Evolutionary conservation across 78 protist genomes (phyloP), one percentile per base, ranked within the genome.

Genomic region (Acrasis kona): DNA sequence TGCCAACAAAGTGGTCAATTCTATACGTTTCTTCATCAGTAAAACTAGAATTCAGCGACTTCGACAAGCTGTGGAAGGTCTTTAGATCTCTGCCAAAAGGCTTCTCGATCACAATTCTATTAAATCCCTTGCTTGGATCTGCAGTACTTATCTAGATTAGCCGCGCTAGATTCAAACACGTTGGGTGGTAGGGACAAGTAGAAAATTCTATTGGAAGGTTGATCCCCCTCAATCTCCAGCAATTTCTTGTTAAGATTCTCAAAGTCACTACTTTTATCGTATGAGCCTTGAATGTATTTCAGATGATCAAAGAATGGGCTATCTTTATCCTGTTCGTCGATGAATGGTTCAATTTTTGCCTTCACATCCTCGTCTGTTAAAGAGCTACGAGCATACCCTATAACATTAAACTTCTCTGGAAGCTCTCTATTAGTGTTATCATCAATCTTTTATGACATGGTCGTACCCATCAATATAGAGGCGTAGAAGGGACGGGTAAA

Each of bases 1-100:
- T 94, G 37, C 97, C 98, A 0, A 95, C 78, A 79, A 93, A 96
- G 86, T 96, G 98, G 79, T 95, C 98, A 61, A 95, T 93, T 40
- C 97, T 87, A 86, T 70, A 93, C 8, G 84, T 80, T 70, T 86
- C 85, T 3, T 78, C 80, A 67, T 95, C 97, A 5, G 31, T 29
- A 28, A 84, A 90, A 37, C 80, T 31, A 30, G 65, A 8, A 39
- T 64, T 39, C 28, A 95, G 80, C 30, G 40, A 80, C 12, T 58
- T 19, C 27, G 77, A 12, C 64, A 96, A 77, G 34, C 68, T 77
- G 29, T 74, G 41, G 34, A 89, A 82, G 8, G 81, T 8, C 35
- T 65, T 88, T 31, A 72, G 34, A 79, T 94, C 96, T 8, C 74
- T 40, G 6, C 99, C 99, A 67, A 96, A 96, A 35, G 99, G 99